A percentile compares a stretch with the other conserved stretches of the same genome.
Evolutionary conservation across 148 eudicot genomes (phyloP).

Genomic region (Salicornia ramosissima): DNA sequence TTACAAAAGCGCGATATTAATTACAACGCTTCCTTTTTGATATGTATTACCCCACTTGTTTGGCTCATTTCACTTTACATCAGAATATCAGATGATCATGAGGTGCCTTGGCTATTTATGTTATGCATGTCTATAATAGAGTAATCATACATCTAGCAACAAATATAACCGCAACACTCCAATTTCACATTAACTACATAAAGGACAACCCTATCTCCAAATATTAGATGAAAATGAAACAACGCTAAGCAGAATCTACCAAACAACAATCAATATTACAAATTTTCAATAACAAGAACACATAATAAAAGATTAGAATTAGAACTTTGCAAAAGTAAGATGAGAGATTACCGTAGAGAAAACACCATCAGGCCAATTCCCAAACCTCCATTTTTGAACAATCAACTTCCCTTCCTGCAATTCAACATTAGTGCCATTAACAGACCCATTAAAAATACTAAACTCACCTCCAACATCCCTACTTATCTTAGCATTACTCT

Average conservation of each 20-base stretch:
- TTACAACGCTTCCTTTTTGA: too few species aligned
- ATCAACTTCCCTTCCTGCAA: conserved; percentile 80
- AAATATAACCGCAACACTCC: too few species aligned
- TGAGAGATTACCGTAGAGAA: conserved; percentile 54
- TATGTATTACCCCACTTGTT: too few species aligned
- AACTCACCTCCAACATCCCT: conserved; percentile 89
- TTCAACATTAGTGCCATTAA: conserved; percentile 70
- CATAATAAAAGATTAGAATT: too few species aligned
- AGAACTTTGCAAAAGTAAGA: background rate
- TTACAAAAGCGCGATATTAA: too few species aligned
- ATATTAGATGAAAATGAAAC: background rate
- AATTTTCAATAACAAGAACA: background rate
- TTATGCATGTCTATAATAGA: too few species aligned
- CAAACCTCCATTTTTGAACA: conserved; percentile 96
- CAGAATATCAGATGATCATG: too few species aligned
- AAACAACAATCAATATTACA: background rate
- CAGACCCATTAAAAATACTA: conserved; percentile 83
- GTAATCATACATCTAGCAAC: too few species aligned
- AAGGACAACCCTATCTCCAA: too few species aligned
- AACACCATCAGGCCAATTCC: conserved; percentile 89
- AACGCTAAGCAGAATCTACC: background rate
- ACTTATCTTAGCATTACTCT: conserved; percentile 86
- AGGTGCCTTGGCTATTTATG: too few species aligned
- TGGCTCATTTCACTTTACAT: too few species aligned
- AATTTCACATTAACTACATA: too few species aligned